Base-by-base conservation (phyloP, 805 yeast species). In the Schwanniomyces sp. region DNA sequence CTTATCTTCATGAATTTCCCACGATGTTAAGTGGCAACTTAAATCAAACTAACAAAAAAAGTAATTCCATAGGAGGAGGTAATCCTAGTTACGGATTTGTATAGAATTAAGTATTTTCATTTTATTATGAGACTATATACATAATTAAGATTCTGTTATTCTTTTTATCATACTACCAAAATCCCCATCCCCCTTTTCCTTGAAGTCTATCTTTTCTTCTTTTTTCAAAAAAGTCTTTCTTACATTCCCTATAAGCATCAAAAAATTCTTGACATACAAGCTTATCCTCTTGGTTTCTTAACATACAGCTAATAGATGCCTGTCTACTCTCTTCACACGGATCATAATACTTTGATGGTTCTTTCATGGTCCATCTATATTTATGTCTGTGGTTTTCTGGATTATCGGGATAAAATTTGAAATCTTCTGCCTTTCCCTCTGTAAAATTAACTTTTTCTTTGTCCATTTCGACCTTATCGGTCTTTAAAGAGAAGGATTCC, bases 211-310 rank as follows among this genome's bases (percentile, higher is more conserved):
- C 78, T 44, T 63, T 55, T 50, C 57, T 69, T 55, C 59, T 68
- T 52, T 72, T 70, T 29, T 58, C 62, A 49, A 72, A 73, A 49
- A 73, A 73, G 50, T 70, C 75, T 59, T 84, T 84, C 62, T 87
- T 86, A 69, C 99, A 92, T 59, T 92, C 99, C 50, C 92, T 76
- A 63, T 92, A 92, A 0, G 97, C 97, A 57, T 85, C 90, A 64
- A 92, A 94, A 61, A 88, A 92, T 49, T 87, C 96, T 51, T 72
- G 64, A 69, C 81, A 72, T 85, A 90, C 68, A 66, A 76, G 45
- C 74, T 82, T 59, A 61, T 82, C 72, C 75, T 80, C 73, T 81
- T 89, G 73, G 61, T 91, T 88, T 43, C 86, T 66, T 56, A 89
- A 92, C 64, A 92, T 72, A 59, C 99, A 92, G 53, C 80, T 80